Base-by-base conservation (phyloP, 108 stramenopile genomes). In the Discostella pseudostelligera region DNA sequence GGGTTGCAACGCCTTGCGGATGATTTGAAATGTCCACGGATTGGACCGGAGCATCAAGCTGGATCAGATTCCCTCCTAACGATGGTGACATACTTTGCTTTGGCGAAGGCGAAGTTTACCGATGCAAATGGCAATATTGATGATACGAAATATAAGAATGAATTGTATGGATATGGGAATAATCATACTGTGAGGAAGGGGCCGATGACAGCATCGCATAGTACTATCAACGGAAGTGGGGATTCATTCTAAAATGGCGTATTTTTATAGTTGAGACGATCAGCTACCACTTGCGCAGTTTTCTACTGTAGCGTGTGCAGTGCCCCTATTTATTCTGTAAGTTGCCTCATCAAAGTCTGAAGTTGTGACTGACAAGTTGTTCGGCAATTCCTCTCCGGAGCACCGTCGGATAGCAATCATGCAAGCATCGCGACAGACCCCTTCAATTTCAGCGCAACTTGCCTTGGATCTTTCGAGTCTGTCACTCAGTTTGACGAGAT, bases 21-120 rank as follows among this genome's bases (percentile, higher is more conserved):
- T 72, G 96, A 90, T 58, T 81, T 98, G 46, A 79, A 78, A 37
- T 97, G 95, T 65, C 92, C 87, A 46, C 93, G 99, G 57, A 81
- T 98, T 53, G 99, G 99, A 8, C 95, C 93, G 39, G 97, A 97
- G 87, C 99, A 99, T 87, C 99, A 99, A 85, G 99, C 99, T 14
- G 99, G 97, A 42, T 87, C 86, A 19, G 99, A 99, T 74, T 87
- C 87, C 4, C 77, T 99, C 13, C 84, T 99, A 16, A 98, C 97
- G 25, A 96, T 95, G 84, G 70, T 88, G 36, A 88, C 92, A n/a
- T 99, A 93, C 78, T 97, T 97, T 74, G 89, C 90, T 16, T 65
- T 98, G 74, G 82, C 81, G 14, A 87, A 87, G 57, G 84, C 86
- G 37, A 88, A 89, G 66, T 95, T 95, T 62, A 29, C 62, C n/a